Base-by-base conservation (phyloP, 2,329 filamentous ascomycete genomes). In the Neocucurbitaria cava region DNA sequence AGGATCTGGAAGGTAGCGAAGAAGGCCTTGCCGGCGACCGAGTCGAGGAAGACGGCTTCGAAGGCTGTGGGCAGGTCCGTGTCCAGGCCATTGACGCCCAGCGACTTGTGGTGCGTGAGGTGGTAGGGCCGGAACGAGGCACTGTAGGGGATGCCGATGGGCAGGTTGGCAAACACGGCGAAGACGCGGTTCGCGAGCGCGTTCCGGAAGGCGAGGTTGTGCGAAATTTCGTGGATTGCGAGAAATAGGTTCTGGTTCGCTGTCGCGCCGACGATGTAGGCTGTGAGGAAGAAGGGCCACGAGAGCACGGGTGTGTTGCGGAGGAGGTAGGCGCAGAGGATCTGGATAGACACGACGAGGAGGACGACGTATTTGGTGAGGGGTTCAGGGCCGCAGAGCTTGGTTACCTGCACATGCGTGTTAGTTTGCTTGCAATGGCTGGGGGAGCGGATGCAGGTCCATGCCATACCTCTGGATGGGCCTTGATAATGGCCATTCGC, bases 1-100 rank as follows among this genome's bases (percentile, higher is more conserved):
- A 99, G 85, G 77, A 99, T 97, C 79, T 99, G 95, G 81, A 97
- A 99, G 65, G 95, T 99, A 81, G 90, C 94, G 85, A 99, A 99
- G 82, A 99, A 99, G 64, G 95, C 89, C 80, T 99, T 99, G 76
- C 95, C 95, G 17, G 94, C 86, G 67, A 99, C 88, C 7, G 92
- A 97, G 81, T 99, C 91, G 69, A 99, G 88, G 75, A 99, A 89
- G 73, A 96, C 79, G 59, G 92, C 94, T 81, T 99, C 95, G 46
- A 97, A 78, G 44, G 91, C 87, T 17, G 95, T 98, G 21, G 95
- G 95, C 24, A 99, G 88, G 73, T 99, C 95, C 40, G 94, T 96
- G 76, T 99, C 95, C 39, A 99, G 86, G 52, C 95, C 95, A 69
- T 96, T 91, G 46, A 99, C 94, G 58, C 95, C 95, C 47, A 99